Conservation (phyloP, 352 stramenopile genomes). For the Phytophthora sp. region DNA sequence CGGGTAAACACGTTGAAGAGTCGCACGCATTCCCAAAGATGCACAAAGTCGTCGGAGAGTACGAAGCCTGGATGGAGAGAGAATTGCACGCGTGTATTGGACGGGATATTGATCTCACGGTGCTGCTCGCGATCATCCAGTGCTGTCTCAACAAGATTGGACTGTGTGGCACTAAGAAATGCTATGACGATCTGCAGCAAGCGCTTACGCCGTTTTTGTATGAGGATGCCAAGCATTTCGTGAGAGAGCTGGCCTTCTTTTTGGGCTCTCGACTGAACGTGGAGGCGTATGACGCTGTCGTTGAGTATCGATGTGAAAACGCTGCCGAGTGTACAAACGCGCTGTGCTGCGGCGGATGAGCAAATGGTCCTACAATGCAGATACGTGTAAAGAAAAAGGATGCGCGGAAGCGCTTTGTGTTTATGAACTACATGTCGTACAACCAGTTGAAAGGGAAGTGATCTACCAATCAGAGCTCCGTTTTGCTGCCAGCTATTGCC, state of each 20-base stretch:
- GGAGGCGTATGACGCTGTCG: constrained; percentile 66
- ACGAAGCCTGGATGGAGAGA: constrained; percentile 62
- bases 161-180: constrained; percentile 41
- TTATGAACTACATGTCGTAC: too few relatives aligned
- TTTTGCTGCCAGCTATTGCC: constrained; percentile 14
- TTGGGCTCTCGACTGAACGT: constrained; percentile 68
- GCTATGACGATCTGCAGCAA: constrained; percentile 51
- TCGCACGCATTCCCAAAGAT: constrained; percentile 35
- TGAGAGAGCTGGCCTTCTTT: constrained; percentile 69
- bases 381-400: constrained; percentile 31
- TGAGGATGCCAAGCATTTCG: constrained; percentile 64
- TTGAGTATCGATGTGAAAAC: constrained; percentile 70
- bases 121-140: constrained; percentile 70
- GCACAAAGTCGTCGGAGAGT: constrained; percentile 64
- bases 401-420: constrained; percentile 16
- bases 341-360: constrained; percentile 41
- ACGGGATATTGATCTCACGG: constrained; percentile 64
- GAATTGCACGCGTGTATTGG: constrained; percentile 76
- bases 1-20: constrained; percentile 36
- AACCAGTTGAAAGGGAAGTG: constrained; percentile 9
- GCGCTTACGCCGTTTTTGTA: constrained; percentile 70
- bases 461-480: constrained; percentile 5
- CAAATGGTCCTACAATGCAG: not conserved
- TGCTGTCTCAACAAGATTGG: constrained; percentile 62
- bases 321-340: constrained; percentile 44